These are phyloP conservation scores for Claviceps pazoutovae DNA, from an alignment of 2,329 filamentous ascomycete species.

Conservation along the genomic window DNA sequence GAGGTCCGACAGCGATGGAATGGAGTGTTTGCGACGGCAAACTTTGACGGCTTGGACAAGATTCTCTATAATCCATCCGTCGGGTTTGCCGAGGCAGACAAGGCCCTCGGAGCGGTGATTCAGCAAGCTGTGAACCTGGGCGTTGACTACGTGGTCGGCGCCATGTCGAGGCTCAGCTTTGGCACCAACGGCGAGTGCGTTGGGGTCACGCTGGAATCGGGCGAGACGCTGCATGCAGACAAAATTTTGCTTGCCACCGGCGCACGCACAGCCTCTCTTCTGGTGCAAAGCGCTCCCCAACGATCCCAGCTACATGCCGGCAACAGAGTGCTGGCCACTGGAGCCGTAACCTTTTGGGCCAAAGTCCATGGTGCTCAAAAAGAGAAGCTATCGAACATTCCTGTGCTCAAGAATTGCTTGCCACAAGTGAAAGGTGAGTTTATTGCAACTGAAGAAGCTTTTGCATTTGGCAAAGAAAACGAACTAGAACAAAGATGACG, in stretches of 20 bases:
- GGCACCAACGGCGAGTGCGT: constrained; percentile 29
- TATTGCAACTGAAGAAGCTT: background rate
- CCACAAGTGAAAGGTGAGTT: constrained; percentile 26
- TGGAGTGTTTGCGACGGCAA: constrained; percentile 41
- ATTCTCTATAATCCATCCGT: constrained; percentile 44
- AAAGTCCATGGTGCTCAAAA: constrained; percentile 29
- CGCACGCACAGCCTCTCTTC: constrained; percentile 39
- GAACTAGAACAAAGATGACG: background rate
- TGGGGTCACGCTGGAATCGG: constrained; percentile 36
- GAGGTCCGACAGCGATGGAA: constrained; percentile 41
- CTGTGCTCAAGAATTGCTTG: constrained; percentile 36
- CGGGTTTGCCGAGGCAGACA: constrained; percentile 45
- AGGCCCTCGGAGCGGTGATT: constrained; percentile 40
- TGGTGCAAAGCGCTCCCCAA: constrained; percentile 33
- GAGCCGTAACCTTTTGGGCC: constrained; percentile 30
- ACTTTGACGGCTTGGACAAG: constrained; percentile 40
- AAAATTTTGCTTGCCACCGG: constrained; percentile 41
- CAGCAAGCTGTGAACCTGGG: constrained; percentile 36
- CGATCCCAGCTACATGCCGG: constrained; percentile 34
- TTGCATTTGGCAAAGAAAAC: background rate
- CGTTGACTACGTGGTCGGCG: constrained; percentile 39
- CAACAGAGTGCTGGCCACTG: constrained; percentile 41
- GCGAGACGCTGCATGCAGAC: constrained; percentile 32
- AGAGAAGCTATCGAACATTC: constrained; percentile 32
- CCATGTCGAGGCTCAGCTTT: constrained; percentile 32